phyloP scores from a whole-genome alignment of 2,329 filamentous ascomycete genomes.

The Clonostachys rosea region DNA sequence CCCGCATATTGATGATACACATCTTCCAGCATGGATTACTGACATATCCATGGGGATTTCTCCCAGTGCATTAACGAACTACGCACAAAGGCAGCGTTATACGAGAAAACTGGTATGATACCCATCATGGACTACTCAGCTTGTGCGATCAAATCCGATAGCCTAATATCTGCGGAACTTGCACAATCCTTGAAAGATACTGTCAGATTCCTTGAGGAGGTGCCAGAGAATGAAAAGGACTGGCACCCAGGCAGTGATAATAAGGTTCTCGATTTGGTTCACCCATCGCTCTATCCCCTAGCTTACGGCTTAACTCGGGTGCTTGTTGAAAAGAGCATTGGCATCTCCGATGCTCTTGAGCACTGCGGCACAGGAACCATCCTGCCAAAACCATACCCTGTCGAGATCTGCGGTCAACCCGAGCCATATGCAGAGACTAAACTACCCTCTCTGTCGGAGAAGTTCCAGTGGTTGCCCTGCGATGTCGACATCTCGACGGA shows the following conservation, averaged over 20 bases:
- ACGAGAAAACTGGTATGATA: constrained; percentile 21
- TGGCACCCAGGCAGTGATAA: constrained; percentile 56
- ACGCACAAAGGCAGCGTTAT: constrained; percentile 21
- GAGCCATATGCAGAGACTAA: neutral
- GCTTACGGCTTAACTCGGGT: constrained; percentile 42
- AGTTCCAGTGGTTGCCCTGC: constrained; percentile 44
- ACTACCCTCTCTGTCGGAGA: constrained; percentile 9
- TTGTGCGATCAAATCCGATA: constrained; percentile 27
- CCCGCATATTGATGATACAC: neutral
- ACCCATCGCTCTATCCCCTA: constrained; percentile 60
- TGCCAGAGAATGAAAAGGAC: constrained; percentile 44
- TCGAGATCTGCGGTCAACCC: neutral
- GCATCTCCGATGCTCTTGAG: constrained; percentile 28
- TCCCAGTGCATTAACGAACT: constrained; percentile 24
- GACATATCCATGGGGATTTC: neutral
- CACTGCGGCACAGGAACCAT: constrained; percentile 23
- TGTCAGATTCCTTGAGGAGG: constrained; percentile 45
- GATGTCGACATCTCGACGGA: constrained; percentile 31
- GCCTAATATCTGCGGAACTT: constrained; percentile 5
- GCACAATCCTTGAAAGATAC: constrained; percentile 32
- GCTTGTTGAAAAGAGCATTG: constrained; percentile 17
- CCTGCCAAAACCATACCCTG: constrained; percentile 10
- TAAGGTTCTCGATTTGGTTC: constrained; percentile 56
- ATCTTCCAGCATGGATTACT: neutral
- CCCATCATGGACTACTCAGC: constrained; percentile 23